phyloP scores from a whole-genome alignment of 441 rosid species.

The Eugenia klotzschiana region DNA sequence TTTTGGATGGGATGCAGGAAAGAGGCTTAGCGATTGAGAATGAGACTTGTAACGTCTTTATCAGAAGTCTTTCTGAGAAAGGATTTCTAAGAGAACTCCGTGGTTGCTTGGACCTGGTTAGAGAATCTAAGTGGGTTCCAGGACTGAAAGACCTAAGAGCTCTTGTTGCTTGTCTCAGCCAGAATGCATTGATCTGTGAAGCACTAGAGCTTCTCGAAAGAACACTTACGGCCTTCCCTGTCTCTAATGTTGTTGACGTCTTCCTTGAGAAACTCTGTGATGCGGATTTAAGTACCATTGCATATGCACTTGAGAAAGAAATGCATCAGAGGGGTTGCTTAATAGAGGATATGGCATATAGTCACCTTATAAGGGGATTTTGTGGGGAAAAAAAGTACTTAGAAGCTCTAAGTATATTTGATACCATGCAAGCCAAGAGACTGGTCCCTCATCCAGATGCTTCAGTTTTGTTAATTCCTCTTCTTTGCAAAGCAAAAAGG shows the following conservation, averaged over 20 bases:
- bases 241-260: conserved; percentile 15
- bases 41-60: conserved; percentile 29
- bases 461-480: conserved; percentile 36
- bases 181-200: conserved; percentile 36
- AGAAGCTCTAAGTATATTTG: conserved; percentile 30
- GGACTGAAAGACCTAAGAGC: conserved; percentile 16
- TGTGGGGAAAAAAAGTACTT: conserved; percentile 26
- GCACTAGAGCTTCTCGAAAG: conserved; percentile 43
- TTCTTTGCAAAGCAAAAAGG: conserved; percentile 11
- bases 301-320: conserved; percentile 29
- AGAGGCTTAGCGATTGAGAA: conserved; percentile 6
- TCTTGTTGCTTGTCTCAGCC: conserved; percentile 35
- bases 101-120: conserved; percentile 30
- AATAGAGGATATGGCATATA: conserved; percentile 24
- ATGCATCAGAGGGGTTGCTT: conserved; percentile 26
- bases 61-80: conserved; percentile 38
- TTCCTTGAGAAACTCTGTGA: conserved; percentile 44
- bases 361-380: conserved; percentile 39
- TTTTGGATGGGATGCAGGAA: conserved; percentile 36
- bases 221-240: conserved; percentile 20
- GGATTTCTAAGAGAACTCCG: conserved; percentile 21
- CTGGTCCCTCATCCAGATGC: conserved; percentile 19
- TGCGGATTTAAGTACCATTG: conserved; percentile 28
- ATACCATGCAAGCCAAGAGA: conserved; percentile 21
- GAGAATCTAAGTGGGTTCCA: conserved; percentile 38